Percentiles rank a stretch among this genome's conserved stretches.
Conservation (phyloP, 805 yeast species). For the Isabelozyma rhagii region DNA sequence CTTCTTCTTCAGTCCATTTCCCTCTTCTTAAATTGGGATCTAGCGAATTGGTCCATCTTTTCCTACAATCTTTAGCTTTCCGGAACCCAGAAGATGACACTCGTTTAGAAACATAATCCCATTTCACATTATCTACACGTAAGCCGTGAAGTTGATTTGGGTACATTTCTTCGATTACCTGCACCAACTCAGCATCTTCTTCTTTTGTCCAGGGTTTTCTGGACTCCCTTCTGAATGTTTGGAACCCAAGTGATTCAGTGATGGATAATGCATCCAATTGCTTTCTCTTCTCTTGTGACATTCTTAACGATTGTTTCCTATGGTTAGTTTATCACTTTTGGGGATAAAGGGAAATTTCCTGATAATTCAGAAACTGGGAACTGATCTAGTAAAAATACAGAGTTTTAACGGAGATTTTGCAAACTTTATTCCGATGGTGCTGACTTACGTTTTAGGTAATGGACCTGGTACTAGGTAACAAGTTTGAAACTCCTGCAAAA, state of each 20-base stretch:
- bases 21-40: constrained; percentile 84
- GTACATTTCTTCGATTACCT: constrained; percentile 37
- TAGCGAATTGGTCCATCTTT: constrained; percentile 82
- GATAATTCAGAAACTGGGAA: too few species aligned
- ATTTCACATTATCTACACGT: constrained; percentile 45
- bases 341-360: too few species aligned
- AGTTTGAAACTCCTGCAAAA: too few species aligned
- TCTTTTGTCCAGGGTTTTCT: constrained; percentile 73
- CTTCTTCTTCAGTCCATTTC: constrained; percentile 83
- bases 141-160: constrained; percentile 19
- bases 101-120: constrained; percentile 55
- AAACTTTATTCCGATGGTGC: too few species aligned
- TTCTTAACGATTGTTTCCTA: neutral
- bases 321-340: too few species aligned
- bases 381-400: too few species aligned
- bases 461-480: too few species aligned
- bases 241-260: constrained; percentile 71
- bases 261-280: constrained; percentile 48
- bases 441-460: too few species aligned
- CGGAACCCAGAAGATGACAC: constrained; percentile 45
- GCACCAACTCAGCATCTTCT: constrained; percentile 58
- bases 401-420: too few species aligned
- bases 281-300: constrained; percentile 1
- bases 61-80: constrained; percentile 78
- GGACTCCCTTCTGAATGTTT: constrained; percentile 61